Conservation (phyloP, 73 alveolate genomes). For the Paramecium octaurelia region DNA sequence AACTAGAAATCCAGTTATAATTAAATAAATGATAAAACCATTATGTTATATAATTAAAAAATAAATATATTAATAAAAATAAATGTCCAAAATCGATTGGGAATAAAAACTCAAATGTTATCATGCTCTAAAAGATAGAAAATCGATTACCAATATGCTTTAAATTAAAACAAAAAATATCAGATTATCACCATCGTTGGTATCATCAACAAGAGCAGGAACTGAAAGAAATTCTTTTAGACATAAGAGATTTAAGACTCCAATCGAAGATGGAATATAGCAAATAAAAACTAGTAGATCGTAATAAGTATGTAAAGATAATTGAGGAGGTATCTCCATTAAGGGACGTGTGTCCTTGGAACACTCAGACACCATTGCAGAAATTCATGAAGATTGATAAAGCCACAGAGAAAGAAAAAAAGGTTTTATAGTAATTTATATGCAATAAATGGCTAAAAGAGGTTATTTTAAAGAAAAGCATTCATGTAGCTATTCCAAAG, state of each 20-base stretch:
- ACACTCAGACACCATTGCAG: not conserved
- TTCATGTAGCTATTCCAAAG: not conserved
- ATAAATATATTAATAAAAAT: too few relatives aligned
- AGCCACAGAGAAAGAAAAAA: not conserved
- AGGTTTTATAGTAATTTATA: not conserved
- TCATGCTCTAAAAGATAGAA: not conserved
- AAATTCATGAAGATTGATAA: not conserved
- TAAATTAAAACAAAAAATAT: not conserved
- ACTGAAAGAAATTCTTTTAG: not conserved
- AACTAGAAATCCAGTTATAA: not conserved
- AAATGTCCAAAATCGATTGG: not conserved
- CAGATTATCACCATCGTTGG: not conserved
- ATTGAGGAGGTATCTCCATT: slow-evolving; percentile 1
- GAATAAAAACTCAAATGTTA: not conserved
- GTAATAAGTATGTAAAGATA: not conserved
- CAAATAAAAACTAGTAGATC: not conserved
- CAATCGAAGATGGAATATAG: not conserved
- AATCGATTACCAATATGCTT: not conserved
- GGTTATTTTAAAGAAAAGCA: not conserved
- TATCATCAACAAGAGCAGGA: not conserved
- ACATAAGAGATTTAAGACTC: not conserved
- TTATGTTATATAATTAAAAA: too few relatives aligned
- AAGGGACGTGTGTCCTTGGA: not conserved
- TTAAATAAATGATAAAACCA: too few relatives aligned
- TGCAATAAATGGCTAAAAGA: slow-evolving; percentile 2